Conservation (phyloP, 129 eudicot species). For the Daucus carota region DH1_v3.0 NC_030383.2:55656001-55656500, state of each 20-base stretch:
- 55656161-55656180: not conserved
- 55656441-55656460: too few relatives aligned
- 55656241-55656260: not conserved
- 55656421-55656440: too few relatives aligned
- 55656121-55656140: too few relatives aligned
- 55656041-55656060: too few relatives aligned
- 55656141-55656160: not conserved
- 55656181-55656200: not conserved
- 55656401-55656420: too few relatives aligned
- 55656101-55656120: too few relatives aligned
- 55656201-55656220: not conserved
- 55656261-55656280: not conserved
- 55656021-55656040: not conserved
- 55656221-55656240: too few relatives aligned
- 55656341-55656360: not conserved
- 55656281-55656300: not conserved
- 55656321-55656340: not conserved
- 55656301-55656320: not conserved
- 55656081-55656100: too few relatives aligned
- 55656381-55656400: too few relatives aligned
- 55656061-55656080: not conserved
- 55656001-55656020: not conserved
- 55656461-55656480: too few relatives aligned
- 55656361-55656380: not conserved
- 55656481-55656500: too few relatives aligned